Percentiles rank a stretch among this genome's conserved stretches.
Conservation (phyloP, 305 asterid species). For the Fraxinus xanthoxyloides region DNA sequence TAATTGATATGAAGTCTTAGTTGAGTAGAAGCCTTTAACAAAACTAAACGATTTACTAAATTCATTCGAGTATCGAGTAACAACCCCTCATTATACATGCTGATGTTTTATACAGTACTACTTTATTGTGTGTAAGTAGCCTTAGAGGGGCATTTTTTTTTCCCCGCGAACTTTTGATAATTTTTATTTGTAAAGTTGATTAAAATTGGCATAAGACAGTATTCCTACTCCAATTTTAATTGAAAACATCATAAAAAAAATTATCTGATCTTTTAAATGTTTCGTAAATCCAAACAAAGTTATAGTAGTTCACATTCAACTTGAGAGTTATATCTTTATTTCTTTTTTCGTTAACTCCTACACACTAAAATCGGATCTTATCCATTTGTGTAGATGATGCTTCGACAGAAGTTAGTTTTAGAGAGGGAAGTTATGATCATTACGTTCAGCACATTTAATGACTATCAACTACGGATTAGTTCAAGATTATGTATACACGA, state of each 20-base stretch:
- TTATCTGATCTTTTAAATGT: too few relatives aligned
- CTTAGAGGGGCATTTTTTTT: not conserved
- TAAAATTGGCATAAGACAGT: not conserved
- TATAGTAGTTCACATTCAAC: not conserved
- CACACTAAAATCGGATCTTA: not conserved
- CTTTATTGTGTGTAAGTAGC: not conserved
- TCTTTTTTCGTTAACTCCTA: not conserved
- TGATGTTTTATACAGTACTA: not conserved
- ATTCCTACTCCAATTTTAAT: too few relatives aligned
- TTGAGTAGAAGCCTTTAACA: not conserved
- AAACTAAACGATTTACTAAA: not conserved
- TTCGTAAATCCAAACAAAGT: not conserved
- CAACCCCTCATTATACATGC: not conserved
- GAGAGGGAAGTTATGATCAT: not conserved
- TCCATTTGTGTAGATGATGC: not conserved
- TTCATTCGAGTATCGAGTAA: not conserved
- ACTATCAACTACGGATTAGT: not conserved
- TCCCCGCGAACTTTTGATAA: not conserved
- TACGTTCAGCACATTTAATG: not conserved
- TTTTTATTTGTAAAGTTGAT: not conserved
- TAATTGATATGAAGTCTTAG: not conserved
- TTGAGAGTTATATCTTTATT: not conserved
- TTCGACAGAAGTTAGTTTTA: not conserved
- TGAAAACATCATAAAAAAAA: too few relatives aligned
- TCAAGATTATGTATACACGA: not conserved